Conservation (phyloP, 2,329 filamentous ascomycete species). For the Aspergillus udagawae region DNA sequence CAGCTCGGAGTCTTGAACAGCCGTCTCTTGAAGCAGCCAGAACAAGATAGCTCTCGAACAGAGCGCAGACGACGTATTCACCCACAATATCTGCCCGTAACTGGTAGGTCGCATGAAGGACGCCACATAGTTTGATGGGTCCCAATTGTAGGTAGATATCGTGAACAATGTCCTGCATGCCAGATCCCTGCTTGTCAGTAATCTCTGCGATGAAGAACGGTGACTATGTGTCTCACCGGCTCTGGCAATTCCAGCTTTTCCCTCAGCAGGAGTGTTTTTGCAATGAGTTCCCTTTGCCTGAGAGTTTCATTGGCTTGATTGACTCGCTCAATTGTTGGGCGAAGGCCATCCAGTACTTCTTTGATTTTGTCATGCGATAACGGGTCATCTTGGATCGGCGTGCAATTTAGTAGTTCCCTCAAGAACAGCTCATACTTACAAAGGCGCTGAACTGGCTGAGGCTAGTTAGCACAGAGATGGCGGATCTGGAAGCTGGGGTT, state of each 20-base stretch:
- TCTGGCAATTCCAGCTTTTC: conserved; percentile 72
- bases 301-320: conserved; percentile 80
- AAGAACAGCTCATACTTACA: conserved; percentile 90
- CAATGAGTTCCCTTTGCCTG: conserved; percentile 63
- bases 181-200: not conserved
- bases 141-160: conserved; percentile 75
- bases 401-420: conserved; percentile 74
- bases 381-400: conserved; percentile 79
- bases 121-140: conserved; percentile 75
- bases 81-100: conserved; percentile 64
- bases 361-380: conserved; percentile 77
- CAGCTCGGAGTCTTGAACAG: conserved; percentile 66
- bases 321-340: conserved; percentile 72
- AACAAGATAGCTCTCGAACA: conserved; percentile 78
- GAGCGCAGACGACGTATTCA: conserved; percentile 75
- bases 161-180: conserved; percentile 26
- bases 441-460: conserved; percentile 81
- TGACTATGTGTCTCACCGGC: conserved; percentile 52
- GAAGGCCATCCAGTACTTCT: conserved; percentile 65
- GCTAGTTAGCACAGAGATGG: conserved; percentile 10
- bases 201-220: not conserved
- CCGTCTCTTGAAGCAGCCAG: conserved; percentile 65
- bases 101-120: conserved; percentile 79
- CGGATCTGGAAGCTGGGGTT: conserved; percentile 1
- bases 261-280: conserved; percentile 81